Evolutionary conservation across 1,284 basidiomycete species (phyloP).

Genomic region (Cutaneotrichosporon sp.): DNA sequence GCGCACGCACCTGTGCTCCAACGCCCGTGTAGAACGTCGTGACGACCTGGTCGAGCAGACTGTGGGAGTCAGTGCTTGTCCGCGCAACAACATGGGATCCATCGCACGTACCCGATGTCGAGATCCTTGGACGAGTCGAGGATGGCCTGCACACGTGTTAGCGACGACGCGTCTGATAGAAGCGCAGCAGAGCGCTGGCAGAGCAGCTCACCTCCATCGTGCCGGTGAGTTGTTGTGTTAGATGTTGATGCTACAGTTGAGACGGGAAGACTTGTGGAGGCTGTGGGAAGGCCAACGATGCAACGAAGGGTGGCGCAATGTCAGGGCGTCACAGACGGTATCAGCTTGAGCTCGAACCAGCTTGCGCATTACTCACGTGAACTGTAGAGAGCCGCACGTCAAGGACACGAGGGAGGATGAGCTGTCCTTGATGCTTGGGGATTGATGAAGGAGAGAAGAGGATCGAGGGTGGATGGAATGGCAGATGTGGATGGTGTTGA

Average conservation of each 20-base stretch:
- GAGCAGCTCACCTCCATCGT: conserved; percentile 44
- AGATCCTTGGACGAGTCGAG: conserved; percentile 84
- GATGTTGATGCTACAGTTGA: conserved; percentile 8
- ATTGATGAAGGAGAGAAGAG: not conserved
- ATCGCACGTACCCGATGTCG: conserved; percentile 61
- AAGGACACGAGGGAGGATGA: not conserved
- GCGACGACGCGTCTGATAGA: not conserved
- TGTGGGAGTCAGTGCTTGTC: conserved; percentile 17
- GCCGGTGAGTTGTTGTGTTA: conserved; percentile 8
- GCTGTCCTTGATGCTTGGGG: not conserved
- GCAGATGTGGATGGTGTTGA: not conserved
- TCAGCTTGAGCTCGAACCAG: conserved; percentile 2
- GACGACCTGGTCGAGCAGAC: conserved; percentile 79
- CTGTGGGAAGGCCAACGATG: not conserved
- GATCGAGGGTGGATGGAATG: not conserved
- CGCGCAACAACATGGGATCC: not conserved
- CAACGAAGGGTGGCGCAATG: conserved; percentile 4
- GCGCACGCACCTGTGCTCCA: conserved; percentile 66
- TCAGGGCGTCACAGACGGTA: not conserved
- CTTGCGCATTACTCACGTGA: not conserved
- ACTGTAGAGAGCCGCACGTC: not conserved
- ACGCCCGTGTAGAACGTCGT: conserved; percentile 75
- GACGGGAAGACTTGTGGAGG: not conserved
- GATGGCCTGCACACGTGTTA: conserved; percentile 60
- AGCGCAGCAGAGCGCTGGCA: conserved; percentile 3